phyloP scores from a whole-genome alignment of 2,329 filamentous ascomycete species.

The Ophiocordyceps polyrhachis-furcata region DNA sequence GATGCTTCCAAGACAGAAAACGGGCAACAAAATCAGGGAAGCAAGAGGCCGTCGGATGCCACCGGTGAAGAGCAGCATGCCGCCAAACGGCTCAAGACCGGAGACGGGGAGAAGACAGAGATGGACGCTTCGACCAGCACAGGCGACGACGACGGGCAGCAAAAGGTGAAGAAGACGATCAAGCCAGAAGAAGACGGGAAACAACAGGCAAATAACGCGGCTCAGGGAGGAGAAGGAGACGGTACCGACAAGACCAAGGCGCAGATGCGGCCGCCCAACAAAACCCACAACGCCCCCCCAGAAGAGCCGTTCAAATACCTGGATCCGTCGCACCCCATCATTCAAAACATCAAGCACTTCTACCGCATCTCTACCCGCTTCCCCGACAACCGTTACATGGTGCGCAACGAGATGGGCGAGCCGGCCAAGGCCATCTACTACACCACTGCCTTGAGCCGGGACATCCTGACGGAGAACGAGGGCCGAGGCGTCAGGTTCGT shows the following conservation, averaged over 20 bases:
- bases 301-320: conserved; percentile 97
- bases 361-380: conserved; percentile 74
- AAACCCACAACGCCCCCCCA: conserved; percentile 31
- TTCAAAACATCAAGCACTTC: conserved; percentile 61
- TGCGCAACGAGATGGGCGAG: conserved; percentile 76
- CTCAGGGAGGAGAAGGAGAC: conserved; percentile 1
- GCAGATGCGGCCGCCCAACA: conserved; percentile 5
- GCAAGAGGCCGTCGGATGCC: conserved; percentile 12
- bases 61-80: conserved; percentile 17
- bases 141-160: not conserved
- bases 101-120: conserved; percentile 3
- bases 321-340: conserved; percentile 51
- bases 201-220: not conserved
- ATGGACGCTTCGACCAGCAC: too few relatives aligned
- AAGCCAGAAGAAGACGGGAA: not conserved
- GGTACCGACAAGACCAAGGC: conserved; percentile 2
- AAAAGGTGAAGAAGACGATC: not conserved
- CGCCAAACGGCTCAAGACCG: conserved; percentile 31
- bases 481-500: conserved; percentile 87
- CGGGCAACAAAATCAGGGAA: not conserved
- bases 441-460: conserved; percentile 64
- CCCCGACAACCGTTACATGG: conserved; percentile 83
- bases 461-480: conserved; percentile 76
- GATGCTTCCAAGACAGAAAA: too few relatives aligned
- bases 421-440: conserved; percentile 96